Base-by-base conservation (phyloP, 208 protist genomes). In the Leishmania turanica region DNA sequence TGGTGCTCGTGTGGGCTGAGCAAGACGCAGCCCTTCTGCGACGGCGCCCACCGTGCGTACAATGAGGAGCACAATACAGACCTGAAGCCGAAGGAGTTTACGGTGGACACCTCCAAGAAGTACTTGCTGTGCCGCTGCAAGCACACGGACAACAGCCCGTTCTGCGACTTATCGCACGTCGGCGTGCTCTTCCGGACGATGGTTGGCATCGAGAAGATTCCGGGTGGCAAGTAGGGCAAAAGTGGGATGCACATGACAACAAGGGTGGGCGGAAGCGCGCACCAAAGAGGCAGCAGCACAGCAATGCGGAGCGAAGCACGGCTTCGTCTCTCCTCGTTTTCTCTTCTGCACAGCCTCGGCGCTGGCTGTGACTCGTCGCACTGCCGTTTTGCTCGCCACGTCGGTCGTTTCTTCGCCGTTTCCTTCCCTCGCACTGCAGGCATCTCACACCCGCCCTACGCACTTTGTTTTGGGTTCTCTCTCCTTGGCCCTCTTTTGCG, bases 21-120 rank as follows among this genome's bases (percentile, higher is more conserved):
- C 83, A 88, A 91, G 66, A 94, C 87, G 56, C 93, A 97, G 86
- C 93, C 93, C 7, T 97, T 93, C 79, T 97, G 93, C 84, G 93
- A 97, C 70, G 90, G 89, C 21, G 34, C 85, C 6, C 93, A 97
- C 77, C 78, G 83, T 19, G 84, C 79, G 13, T 92, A 94, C 85
- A 96, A 96, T 77, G 80, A 91, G 71, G 78, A 89, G 87, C 90
- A 95, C 79, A 87, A 91, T 53, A 95, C 93, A 8, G 60, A 85
- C 49, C 42, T 96, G 19, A 83, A 92, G 83, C 89, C 93, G 11
- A 82, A 92, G 49, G 78, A 89, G 80, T 96, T 96, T 76, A 91
- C 82, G 42, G 86, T 83, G n/a, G 81, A 83, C n/a, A 84, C 17
- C 4, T 79, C 84, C 7, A 92, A 92, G 79, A 91, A 92, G 80